Percentiles rank a stretch among this genome's conserved stretches.
Conservation (phyloP, 257 asterid genomes). For the Petunia axillaris region DNA sequence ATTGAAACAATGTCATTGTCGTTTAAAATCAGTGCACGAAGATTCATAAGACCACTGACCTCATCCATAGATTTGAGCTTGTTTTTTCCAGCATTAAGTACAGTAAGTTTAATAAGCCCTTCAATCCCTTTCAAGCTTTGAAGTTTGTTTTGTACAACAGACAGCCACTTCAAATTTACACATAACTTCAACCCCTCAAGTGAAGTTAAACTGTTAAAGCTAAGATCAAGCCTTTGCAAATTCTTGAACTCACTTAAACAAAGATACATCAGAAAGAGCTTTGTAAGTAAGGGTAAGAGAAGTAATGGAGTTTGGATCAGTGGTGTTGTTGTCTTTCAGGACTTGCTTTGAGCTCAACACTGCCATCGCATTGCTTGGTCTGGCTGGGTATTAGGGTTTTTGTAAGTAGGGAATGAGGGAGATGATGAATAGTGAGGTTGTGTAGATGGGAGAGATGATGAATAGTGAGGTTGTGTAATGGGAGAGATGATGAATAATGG, state of each 20-base stretch:
- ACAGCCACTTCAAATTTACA: conserved; percentile 89
- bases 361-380: conserved; percentile 43
- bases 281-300: conserved; percentile 74
- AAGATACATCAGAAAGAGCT: conserved; percentile 78
- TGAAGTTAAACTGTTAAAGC: conserved; percentile 53
- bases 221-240: conserved; percentile 76
- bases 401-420: not conserved
- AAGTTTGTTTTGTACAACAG: conserved; percentile 88
- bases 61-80: conserved; percentile 82
- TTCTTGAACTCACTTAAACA: conserved; percentile 79
- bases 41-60: conserved; percentile 57
- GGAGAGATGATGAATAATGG: too few relatives aligned
- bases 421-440: too few relatives aligned
- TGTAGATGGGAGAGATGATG: too few relatives aligned
- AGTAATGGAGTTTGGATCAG: conserved; percentile 58
- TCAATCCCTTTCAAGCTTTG: conserved; percentile 91
- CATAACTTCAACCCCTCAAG: conserved; percentile 74
- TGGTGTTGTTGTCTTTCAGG: conserved; percentile 58
- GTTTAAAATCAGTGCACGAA: conserved; percentile 88
- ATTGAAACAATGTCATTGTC: conserved; percentile 71
- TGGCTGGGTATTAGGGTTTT: conserved; percentile 40
- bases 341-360: conserved; percentile 69
- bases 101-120: conserved; percentile 68
- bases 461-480: too few relatives aligned
- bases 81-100: conserved; percentile 87